Conservation (phyloP, 148 eudicot genomes). For the Limonium bicolor region DNA sequence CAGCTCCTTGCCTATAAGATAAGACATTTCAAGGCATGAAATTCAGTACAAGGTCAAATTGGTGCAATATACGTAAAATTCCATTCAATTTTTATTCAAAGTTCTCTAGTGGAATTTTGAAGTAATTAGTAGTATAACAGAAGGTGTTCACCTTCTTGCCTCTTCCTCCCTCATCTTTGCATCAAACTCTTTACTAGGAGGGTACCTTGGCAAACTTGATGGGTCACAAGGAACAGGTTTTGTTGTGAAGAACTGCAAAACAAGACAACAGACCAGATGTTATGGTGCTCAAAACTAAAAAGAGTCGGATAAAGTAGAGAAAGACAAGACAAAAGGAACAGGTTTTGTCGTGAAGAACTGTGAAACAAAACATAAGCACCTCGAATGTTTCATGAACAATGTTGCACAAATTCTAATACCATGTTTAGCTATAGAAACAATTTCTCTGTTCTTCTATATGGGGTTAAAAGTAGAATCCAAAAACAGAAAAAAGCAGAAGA, state of each 20-base stretch:
- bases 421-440: too few species aligned
- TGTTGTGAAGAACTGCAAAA: slow-evolving; percentile 3
- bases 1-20: slow-evolving; percentile 49
- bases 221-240: slow-evolving; percentile 7
- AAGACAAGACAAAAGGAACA: background rate
- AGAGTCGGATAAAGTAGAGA: background rate
- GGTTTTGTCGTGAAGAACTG: too few species aligned
- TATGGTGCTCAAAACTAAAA: background rate
- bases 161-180: slow-evolving; percentile 3
- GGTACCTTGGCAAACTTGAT: slow-evolving; percentile 5
- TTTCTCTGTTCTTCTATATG: too few species aligned
- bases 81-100: background rate
- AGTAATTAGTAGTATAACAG: background rate
- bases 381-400: too few species aligned
- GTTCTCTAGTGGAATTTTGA: too few species aligned
- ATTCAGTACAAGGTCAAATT: background rate
- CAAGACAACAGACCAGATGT: slow-evolving; percentile 1
- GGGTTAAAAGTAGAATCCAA: too few species aligned
- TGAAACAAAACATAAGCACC: too few species aligned
- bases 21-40: background rate
- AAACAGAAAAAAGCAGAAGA: too few species aligned
- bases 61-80: background rate
- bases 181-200: slow-evolving; percentile 6
- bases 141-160: slow-evolving; percentile 1
- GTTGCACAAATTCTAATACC: too few species aligned